phyloP scores from a whole-genome alignment of 2,329 filamentous ascomycete species.

The Nakataea oryzae region DNA sequence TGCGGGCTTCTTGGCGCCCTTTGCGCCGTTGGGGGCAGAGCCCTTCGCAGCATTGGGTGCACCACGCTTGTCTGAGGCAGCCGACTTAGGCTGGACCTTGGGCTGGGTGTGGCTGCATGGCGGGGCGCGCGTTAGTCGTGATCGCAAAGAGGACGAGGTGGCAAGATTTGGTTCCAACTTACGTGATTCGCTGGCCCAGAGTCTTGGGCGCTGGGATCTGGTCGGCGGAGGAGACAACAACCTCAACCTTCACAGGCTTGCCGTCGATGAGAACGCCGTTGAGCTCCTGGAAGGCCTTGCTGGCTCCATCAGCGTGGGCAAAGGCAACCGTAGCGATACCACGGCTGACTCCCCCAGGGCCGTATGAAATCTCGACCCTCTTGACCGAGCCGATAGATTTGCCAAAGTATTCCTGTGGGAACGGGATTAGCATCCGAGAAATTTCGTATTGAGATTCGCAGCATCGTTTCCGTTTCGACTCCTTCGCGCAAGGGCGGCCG shows the following conservation, averaged over 20 bases:
- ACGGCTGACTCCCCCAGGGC: slow-evolving; percentile 81
- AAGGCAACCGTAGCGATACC: slow-evolving; percentile 90
- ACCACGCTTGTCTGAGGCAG: slow-evolving; percentile 57
- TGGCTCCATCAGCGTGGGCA: slow-evolving; percentile 67
- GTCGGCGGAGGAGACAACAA: slow-evolving; percentile 70
- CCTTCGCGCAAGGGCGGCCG: not conserved
- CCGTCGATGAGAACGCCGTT: slow-evolving; percentile 88
- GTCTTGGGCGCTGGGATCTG: slow-evolving; percentile 56
- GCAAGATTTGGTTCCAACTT: slow-evolving; percentile 24
- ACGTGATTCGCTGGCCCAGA: slow-evolving; percentile 72
- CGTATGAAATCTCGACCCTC: slow-evolving; percentile 84
- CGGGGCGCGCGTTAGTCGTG: not conserved
- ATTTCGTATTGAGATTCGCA: not conserved
- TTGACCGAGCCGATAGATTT: slow-evolving; percentile 85
- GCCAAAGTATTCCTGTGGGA: slow-evolving; percentile 77
- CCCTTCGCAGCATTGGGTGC: not conserved
- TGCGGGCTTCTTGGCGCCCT: slow-evolving; percentile 35
- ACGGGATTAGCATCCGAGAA: slow-evolving; percentile 3
- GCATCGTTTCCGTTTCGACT: not conserved
- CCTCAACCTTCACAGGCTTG: slow-evolving; percentile 88
- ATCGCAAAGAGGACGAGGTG: not conserved
- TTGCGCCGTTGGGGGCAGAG: slow-evolving; percentile 34
- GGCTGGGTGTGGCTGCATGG: slow-evolving; percentile 31
- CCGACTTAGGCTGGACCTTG: slow-evolving; percentile 73
- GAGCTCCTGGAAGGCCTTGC: slow-evolving; percentile 71